phyloP scores from a whole-genome alignment of 441 rosid species.

The Sinapis alba region DNA sequence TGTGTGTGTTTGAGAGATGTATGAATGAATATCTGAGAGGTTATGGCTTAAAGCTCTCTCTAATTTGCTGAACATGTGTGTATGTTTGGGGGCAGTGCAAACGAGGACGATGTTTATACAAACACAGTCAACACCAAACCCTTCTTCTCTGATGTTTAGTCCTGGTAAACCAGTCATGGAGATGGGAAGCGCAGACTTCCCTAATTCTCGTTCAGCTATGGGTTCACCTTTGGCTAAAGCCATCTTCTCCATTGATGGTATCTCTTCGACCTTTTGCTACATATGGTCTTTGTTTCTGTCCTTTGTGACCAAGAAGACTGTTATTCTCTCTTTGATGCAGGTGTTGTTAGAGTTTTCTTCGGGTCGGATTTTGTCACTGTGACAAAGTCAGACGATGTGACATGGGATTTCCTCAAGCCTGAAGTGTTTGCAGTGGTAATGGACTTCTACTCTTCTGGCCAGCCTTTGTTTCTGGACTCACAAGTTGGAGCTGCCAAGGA shows the following conservation, averaged over 20 bases:
- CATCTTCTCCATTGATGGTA: conserved; percentile 83
- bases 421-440: conserved; percentile 89
- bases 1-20: no score
- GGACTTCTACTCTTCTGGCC: conserved; percentile 94
- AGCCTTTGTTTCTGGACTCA: conserved; percentile 76
- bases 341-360: conserved; percentile 78
- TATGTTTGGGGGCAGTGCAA: conserved; percentile 56
- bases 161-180: conserved; percentile 96
- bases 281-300: background rate
- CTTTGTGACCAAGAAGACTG: background rate
- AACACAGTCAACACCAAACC: conserved; percentile 94
- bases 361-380: conserved; percentile 93
- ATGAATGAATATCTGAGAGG: background rate
- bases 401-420: conserved; percentile 89
- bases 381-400: conserved; percentile 83
- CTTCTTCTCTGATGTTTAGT: conserved; percentile 92
- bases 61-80: background rate
- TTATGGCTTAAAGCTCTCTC: background rate
- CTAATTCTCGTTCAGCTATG: conserved; percentile 81
- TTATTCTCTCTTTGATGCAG: conserved; percentile 42
- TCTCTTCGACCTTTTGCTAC: background rate
- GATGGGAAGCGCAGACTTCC: conserved; percentile 88
- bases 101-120: conserved; percentile 91
- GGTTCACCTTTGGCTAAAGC: conserved; percentile 76
- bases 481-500: conserved; percentile 75